Base-by-base conservation (phyloP, 768 basidiomycete genomes). In the Cystobasidium onofrii region DNA sequence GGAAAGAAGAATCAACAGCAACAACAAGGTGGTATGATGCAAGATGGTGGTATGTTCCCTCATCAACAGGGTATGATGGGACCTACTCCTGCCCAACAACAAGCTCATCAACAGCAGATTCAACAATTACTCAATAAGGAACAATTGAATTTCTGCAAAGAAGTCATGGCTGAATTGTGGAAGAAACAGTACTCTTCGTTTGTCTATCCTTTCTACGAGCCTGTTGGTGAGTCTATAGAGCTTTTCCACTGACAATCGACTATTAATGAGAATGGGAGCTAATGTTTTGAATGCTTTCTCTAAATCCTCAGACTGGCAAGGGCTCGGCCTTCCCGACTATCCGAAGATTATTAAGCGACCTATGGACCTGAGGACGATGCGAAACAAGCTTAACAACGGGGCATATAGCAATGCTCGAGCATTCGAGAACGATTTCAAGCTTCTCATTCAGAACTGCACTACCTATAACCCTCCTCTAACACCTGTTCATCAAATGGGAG, bases 361-460 rank as follows among this genome's bases (percentile, higher is more conserved):
- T 1, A 98, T 99, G 91, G 96, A 99, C 81, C 80, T 99, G 74
- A 85, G 87, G 13, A 92, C 91, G 10, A 93, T 99, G 84, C 87
- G 87, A 77, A 86, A 83, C 80, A 95, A 93, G 82, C 84, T 99
- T 61, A 90, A 92, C 50, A 84, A 83, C 39, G 84, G 85, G 64
- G 87, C 89, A 75, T 99, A 98, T 80, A 76, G 85, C 0, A 88
- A 84, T n/a, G 88, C 90, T 1, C 83, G 86, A 62, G 88, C 88
- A 79, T 92, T 98, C 80, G 88, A 89, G 76, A 87, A 88, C 34
- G 96, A 99, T 82, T 90, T 98, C 84, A 90, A 89, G 81, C 84
- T 95, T 75, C 93, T 98, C 90, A 89, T 97, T 78, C 86, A 88
- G 62, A 99, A 99, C 81, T 97, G 94, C 80, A 89, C 90, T 80